Base-by-base conservation (phyloP, 2,329 filamentous ascomycete species). In the Rhinocladiella similis region DNA sequence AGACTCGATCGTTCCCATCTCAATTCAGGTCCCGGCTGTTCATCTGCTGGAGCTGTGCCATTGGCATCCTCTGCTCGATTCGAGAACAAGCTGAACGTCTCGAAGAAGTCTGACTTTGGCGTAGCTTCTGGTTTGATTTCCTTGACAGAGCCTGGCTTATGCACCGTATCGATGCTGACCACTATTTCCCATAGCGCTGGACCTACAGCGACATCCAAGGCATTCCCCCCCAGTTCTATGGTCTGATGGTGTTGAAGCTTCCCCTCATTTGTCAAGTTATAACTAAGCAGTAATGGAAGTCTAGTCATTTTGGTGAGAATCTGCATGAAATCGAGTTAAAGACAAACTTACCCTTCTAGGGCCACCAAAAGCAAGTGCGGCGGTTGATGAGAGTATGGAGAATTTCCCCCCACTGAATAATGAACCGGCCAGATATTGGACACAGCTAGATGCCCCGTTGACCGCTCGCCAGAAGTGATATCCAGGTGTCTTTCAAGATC, bases 221-320 rank as follows among this genome's bases (percentile, higher is more conserved):
- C 81, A 65, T 89, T 91, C 6, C 87, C 87, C 2, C 79, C 75
- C 3, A 90, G 70, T 38, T 76, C 70, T 51, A 90, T 66, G 49
- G 79, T 80, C 45, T 78, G 72, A 6, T 71, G 69, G 59, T 81
- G 75, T 7, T 74, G 70, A 39, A 90, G 75, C 13, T 68, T 71
- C 58, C 80, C 80, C 47, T 81, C 69, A 1, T 69, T 59, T n/a
- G 70, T 69, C 5, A 88, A 75, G n/a, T 73, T 72, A 74, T 87
- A 89, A 53, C 82, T 74, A 70, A 93, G 85, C 7, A 95, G 63
- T 79, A 75, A 72, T 87, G 87, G 20, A 88, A 73, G 39, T 80
- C 88, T n/a, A n/a, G n/a, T n/a, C n/a, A n/a, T n/a, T n/a, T n/a
- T n/a, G n/a, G n/a, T n/a, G n/a, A n/a, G n/a, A n/a, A n/a, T n/a